Evolutionary conservation across 257 asterid species (phyloP), one percentile per base, ranked within the genome.

Genomic region (Petrea volubilis): DNA sequence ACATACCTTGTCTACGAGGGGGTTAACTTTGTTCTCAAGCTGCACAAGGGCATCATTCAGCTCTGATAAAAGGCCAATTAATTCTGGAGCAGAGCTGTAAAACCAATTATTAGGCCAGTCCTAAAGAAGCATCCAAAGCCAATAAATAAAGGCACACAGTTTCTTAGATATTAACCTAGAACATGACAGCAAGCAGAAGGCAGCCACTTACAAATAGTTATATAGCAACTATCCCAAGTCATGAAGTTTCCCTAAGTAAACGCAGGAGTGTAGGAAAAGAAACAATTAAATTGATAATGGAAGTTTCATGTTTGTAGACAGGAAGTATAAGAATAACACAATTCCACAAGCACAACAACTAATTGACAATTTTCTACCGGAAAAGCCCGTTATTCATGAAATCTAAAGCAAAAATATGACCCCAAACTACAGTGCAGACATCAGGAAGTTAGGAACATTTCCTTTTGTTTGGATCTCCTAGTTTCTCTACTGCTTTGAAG

Each of bases 41-140:
- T 89, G 80, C 73, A 85, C 87, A 55, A 81, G 80, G 52, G 97
- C 79, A 64, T 84, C 94, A 69, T 88, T 84, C 66, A 94, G 90
- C 84, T 89, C 97, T 14, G 97, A 79, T 72, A 94, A 78, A 74
- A 89, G 87, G 68, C 96, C 97, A 82, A 94, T 80, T 73, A 94
- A 73, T 80, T 91, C 97, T 5, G 99, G 99, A 58, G 96, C 96
- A 73, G 96, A 89, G 84, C 99, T 94, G 89, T 74, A 75, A 60
- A 78, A 81, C 64, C 66, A 85, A 60, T 49, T 24, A 76, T 33
- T 25, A 73, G 46, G 59, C 36, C 63, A 79, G 46, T 21, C 34
- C 64, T 11, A 61, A 44, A 38, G 57, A 44, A 23, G 67, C 14
- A 74, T 29, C 57, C 59, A 12, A 46, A 40, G 59, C 31, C 23